Evolutionary conservation across 257 asterid genomes (phyloP), one percentile per base, ranked within the genome.

Genomic region (Nicotiana knightiana): DNA sequence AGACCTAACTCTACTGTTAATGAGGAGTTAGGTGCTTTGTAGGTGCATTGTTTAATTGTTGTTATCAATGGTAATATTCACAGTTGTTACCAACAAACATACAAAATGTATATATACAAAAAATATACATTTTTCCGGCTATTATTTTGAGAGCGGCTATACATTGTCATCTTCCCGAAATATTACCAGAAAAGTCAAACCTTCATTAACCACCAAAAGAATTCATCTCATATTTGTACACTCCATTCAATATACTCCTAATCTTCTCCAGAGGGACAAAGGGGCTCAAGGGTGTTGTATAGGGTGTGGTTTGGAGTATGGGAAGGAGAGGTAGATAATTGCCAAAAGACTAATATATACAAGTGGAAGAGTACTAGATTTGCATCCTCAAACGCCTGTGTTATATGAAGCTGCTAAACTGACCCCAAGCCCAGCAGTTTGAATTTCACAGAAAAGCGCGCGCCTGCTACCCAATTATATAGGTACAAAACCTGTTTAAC

Each of bases 401-500:
- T 43, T 43, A 43, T 8, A 8, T 7, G 46, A 75, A 51, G 63
- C 79, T 48, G 8, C 79, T 24, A 75, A 75, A 26, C 26, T 75
- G 79, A 48, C 63, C 18, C 26, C 46, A 51, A 73, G 79, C 9
- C 16, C 9, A 51, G 63, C 79, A 51, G 28, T 26, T 51, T 26
- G 63, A 26, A 51, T 15, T 73, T 26, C 79, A 73, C 79, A 73
- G 15, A 48, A 61, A 73, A 2, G 1, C 48, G 2, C 26, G 9
- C 15, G 51, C 35, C 30, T 43, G 33, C 15, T 32, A 6, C 81
- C 61, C 59, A 53, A 64, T 21, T 21, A 21, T 43, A 32, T 15
- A 12, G 46, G 13, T 32, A 65, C 75, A 57, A 78, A 75, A 24
- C 4, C 5, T 57, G 48, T 35, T 67, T 85, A 87, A 37, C 79